Conservation (phyloP, 2,329 filamentous ascomycete genomes). For the Colletotrichum kahawae region DNA sequence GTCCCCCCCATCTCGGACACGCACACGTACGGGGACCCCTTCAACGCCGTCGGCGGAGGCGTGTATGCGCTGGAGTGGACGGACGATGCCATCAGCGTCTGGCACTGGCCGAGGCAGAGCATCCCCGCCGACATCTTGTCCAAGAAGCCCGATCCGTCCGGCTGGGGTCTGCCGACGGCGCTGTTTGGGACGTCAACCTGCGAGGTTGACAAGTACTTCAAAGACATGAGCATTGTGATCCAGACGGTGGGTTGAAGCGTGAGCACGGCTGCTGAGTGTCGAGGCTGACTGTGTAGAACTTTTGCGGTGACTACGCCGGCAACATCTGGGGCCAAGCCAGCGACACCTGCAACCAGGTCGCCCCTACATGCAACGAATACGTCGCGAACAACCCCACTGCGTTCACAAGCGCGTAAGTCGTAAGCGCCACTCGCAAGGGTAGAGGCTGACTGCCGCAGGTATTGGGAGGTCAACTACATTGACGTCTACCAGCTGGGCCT, state of each 20-base stretch:
- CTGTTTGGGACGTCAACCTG: constrained; percentile 70
- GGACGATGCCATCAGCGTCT: constrained; percentile 69
- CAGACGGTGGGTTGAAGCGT: constrained; percentile 56
- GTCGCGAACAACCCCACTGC: constrained; percentile 50
- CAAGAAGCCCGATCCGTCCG: constrained; percentile 63
- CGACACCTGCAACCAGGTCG: constrained; percentile 43
- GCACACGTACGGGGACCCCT: constrained; percentile 63
- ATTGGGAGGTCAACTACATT: constrained; percentile 62
- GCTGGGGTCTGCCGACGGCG: constrained; percentile 73
- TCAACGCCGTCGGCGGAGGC: constrained; percentile 71
- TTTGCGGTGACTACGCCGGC: constrained; percentile 79
- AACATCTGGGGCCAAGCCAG: constrained; percentile 42
- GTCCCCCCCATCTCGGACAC: constrained; percentile 44
- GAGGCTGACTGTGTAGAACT: constrained; percentile 48
- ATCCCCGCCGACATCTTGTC: constrained; percentile 70
- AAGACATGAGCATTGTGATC: constrained; percentile 73
- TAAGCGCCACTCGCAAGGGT: neutral
- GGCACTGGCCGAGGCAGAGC: constrained; percentile 72
- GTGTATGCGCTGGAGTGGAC: constrained; percentile 78
- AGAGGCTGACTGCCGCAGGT: constrained; percentile 27
- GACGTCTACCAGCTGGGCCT: constrained; percentile 45
- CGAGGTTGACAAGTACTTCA: constrained; percentile 69
- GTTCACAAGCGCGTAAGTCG: constrained; percentile 42
- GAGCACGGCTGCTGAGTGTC: neutral
- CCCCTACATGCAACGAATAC: constrained; percentile 50